A percentile compares a stretch with the other conserved stretches of the same genome.
Conservation (phyloP, 179 eudicot species). For the Beta macrorhiza region DNA sequence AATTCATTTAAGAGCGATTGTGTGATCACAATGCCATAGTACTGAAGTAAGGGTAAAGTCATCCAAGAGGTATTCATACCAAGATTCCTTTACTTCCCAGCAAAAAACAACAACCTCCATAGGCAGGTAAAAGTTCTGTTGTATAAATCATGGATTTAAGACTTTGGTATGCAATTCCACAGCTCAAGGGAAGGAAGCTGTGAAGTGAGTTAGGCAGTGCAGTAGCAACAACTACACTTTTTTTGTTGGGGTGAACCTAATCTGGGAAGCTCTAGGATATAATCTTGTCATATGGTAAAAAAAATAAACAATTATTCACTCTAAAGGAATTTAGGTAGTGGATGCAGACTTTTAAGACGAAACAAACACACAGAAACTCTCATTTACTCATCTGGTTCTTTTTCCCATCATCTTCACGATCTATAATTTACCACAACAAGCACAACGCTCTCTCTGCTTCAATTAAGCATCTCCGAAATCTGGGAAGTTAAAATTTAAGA, state of each 20-base stretch:
- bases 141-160: neutral
- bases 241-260: neutral
- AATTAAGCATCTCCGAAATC: neutral
- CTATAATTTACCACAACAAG: neutral
- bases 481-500: neutral
- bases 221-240: neutral
- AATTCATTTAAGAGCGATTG: neutral
- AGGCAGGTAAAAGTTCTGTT: neutral
- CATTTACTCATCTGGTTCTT: neutral
- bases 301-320: neutral
- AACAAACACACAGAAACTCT: neutral
- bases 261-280: neutral
- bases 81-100: neutral
- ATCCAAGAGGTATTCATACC: neutral
- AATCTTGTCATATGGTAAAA: neutral
- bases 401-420: neutral
- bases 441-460: neutral
- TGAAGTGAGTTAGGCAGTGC: neutral
- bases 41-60: neutral
- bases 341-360: neutral
- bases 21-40: neutral
- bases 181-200: neutral
- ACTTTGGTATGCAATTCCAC: neutral
- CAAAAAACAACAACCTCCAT: neutral
- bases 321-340: neutral